Evolutionary conservation across 2,329 filamentous ascomycete genomes (phyloP), one percentile per base, ranked within the genome.

Genomic region (Lecanicillium sp.): DNA sequence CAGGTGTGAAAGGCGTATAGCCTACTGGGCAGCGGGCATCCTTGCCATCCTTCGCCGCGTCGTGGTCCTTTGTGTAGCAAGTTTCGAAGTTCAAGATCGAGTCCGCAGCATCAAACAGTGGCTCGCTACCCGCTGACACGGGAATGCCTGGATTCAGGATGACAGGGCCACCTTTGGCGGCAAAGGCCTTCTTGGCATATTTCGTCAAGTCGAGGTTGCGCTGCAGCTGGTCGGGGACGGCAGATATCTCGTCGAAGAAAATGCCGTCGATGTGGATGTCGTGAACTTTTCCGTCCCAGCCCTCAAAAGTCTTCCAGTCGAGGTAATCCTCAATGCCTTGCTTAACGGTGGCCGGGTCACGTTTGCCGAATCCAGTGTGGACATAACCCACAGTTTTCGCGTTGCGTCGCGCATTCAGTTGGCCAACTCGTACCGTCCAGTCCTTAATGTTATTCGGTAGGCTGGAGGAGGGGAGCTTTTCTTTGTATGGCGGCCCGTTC

Each of bases 221-320:
- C 36, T 24, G 26, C 0, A 40, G 35, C 26, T 47, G 36, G 7
- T 11, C 15, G 8, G 27, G 19, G 19, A 19, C 14, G 17, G 44
- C 33, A 8, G 32, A n/a, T 10, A 47, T 47, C 35, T 47, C 36
- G 44, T 47, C 44, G 33, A 47, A 47, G 36, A 47, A 47, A 27
- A 47, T 39, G 36, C 36, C 44, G 27, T 40, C 33, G 4, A 47
- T 40, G 19, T 36, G n/a, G 20, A 47, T 15, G 44, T 47, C 19
- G 8, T 47, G 36, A 7, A 12, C 15, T 10, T 32, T 27, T 7
- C 27, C 36, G 20, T 20, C 14, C 44, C 44, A 47, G 44, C 37
- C 29, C n/a, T 33, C 15, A 8, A 33, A 19, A 8, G 36, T 40
- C 20, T 5, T 32, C 44, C 44, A 47, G 7, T 40, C 7, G 5